Conservation (phyloP, 2,329 filamentous ascomycete genomes). For the Chaetomium sp. region DNA sequence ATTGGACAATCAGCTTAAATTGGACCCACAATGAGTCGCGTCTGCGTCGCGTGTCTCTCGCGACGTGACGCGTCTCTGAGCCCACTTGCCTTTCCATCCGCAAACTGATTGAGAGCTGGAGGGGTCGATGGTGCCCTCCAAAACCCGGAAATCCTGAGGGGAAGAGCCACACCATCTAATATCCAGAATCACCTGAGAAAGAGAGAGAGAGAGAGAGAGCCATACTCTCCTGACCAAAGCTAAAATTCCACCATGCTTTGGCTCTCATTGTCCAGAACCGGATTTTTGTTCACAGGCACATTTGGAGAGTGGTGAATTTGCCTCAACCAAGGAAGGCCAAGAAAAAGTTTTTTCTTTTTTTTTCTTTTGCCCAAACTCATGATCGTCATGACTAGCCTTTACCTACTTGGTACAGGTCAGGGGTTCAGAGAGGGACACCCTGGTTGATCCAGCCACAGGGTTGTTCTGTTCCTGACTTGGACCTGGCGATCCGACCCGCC, state of each 20-base stretch:
- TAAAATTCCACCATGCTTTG: not conserved
- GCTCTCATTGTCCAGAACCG: not conserved
- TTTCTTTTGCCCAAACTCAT: not conserved
- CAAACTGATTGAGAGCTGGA: not conserved
- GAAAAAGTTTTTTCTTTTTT: constrained; percentile 5
- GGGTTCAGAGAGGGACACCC: not conserved
- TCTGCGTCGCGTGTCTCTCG: constrained; percentile 29
- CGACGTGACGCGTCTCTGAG: constrained; percentile 30
- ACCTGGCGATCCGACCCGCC: not conserved
- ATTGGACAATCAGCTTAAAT: constrained; percentile 32
- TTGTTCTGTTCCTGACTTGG: constrained; percentile 17
- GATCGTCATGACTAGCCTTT: constrained; percentile 2
- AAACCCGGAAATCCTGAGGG: not conserved
- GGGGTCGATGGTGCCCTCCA: not conserved
- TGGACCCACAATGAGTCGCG: constrained; percentile 27
- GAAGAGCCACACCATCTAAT: not conserved
- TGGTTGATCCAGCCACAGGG: not conserved
- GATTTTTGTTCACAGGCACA: not conserved
- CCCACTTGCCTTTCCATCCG: not conserved
- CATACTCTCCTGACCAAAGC: not conserved
- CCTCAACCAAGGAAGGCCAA: not conserved
- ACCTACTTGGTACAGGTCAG: constrained; percentile 18
- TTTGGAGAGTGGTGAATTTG: not conserved
- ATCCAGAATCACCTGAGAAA: not conserved
- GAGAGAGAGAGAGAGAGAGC: not conserved